Evolutionary conservation across 1,139 yeast species (phyloP), one percentile per base, ranked within the genome.

Genomic region (Suhomyces bokatorum): DNA sequence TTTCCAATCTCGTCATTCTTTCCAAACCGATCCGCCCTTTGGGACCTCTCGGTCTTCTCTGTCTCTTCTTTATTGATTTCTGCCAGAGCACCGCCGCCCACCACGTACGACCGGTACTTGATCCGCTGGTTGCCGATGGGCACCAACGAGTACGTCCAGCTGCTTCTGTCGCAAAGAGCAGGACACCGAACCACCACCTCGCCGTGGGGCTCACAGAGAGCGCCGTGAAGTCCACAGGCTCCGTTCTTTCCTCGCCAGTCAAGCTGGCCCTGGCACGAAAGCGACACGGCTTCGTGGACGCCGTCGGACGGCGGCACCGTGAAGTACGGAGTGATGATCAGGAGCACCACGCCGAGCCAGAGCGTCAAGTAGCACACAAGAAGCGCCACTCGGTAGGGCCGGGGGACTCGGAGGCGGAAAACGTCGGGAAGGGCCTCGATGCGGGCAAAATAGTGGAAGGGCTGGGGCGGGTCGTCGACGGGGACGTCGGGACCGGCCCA

Each of bases 121-220:
- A 87, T 70, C 50, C 80, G 66, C 44, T 80, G 71, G 46, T 74
- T 76, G 0, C 97, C 97, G 0, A 89, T 87, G 0, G 93, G 83
- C 7, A 83, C 70, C n/a, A 84, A 79, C 1, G 93, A 81, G 62
- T 83, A 90, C 0, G 89, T 79, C 83, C 87, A 81, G 35, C 91
- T 83, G 29, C 81, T 87, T 37, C 86, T 69, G 52, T 83, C 88
- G 65, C 98, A 91, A 32, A 90, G 70, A 0, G 97, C 96, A 0
- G 97, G 97, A 63, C 98, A 91, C 53, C 90, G 73, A 56, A 91
- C 63, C 16, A 85, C 71, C 35, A 83, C 84, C 31, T 73, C 58
- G 2, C 58, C 59, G 9, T 67, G 59, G 1, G 65, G 61, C 29
- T 70, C 63, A 64, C 97, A 91, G 7, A 67, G 54, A 16, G 69